Conservation (phyloP, 768 basidiomycete genomes). For the Lentinus tigrinus region DNA sequence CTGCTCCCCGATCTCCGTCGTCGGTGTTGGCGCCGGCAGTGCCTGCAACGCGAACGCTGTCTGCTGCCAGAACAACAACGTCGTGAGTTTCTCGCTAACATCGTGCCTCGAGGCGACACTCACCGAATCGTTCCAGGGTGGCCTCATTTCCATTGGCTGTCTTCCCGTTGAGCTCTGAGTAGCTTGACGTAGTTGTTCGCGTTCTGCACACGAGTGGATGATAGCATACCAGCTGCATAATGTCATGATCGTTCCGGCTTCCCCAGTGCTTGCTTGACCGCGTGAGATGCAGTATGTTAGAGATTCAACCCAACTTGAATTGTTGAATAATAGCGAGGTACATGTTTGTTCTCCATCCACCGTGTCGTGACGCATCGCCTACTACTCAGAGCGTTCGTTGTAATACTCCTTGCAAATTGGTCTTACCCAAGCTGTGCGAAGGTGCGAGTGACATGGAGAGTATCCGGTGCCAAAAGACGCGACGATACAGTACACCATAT, state of each 20-base stretch:
- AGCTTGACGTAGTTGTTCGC: background rate
- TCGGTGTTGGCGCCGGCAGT: constrained; percentile 6
- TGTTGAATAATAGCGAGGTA: too few species aligned
- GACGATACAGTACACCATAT: background rate
- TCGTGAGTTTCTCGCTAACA: background rate
- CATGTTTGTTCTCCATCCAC: too few species aligned
- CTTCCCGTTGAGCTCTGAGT: constrained; percentile 13
- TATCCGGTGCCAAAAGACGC: too few species aligned
- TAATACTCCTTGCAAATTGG: too few species aligned
- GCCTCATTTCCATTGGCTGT: constrained; percentile 16
- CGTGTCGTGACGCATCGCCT: too few species aligned
- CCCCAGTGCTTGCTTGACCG: too few species aligned
- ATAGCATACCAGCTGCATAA: background rate
- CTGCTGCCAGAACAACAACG: constrained; percentile 20
- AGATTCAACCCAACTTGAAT: too few species aligned
- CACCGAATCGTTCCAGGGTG: background rate
- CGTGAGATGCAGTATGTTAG: too few species aligned
- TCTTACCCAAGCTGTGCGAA: too few species aligned
- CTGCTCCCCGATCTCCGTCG: constrained; percentile 16
- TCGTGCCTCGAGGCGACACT: background rate
- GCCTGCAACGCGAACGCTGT: constrained; percentile 11
- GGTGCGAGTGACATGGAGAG: too few species aligned
- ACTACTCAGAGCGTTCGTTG: too few species aligned
- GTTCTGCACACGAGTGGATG: background rate
- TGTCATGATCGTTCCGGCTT: background rate